Percentiles rank a stretch among this genome's conserved stretches.
Evolutionary conservation across 129 eudicot species (phyloP).

Genomic region (Centaurea solstitialis): DNA sequence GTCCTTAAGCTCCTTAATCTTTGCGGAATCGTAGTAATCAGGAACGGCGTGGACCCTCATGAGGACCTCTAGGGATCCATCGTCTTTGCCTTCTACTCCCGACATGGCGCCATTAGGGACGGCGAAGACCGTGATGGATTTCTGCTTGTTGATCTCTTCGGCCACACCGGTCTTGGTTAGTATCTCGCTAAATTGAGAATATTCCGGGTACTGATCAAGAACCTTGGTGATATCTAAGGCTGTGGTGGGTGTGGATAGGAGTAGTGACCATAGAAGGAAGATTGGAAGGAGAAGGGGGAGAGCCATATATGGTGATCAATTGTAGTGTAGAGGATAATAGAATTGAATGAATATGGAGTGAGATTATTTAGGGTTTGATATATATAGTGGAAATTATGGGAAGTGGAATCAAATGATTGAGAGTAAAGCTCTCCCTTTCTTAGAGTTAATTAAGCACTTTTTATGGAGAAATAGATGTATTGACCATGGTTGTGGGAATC

Average conservation of each 20-base stretch:
- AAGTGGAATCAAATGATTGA: slow-evolving; percentile 11
- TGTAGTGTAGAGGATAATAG: not conserved
- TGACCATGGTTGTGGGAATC: slow-evolving; percentile 18
- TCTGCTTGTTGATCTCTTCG: slow-evolving; percentile 13
- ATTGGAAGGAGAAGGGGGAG: not conserved
- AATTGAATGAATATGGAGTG: not conserved
- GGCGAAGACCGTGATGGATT: slow-evolving; percentile 19
- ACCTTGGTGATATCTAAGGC: slow-evolving; percentile 19
- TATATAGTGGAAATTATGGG: not conserved
- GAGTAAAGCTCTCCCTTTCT: slow-evolving; percentile 17
- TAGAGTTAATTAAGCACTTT: slow-evolving; percentile 13
- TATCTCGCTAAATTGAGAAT: not conserved
- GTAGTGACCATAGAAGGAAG: slow-evolving; percentile 1
- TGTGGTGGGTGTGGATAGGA: not conserved
- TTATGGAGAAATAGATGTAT: slow-evolving; percentile 14
- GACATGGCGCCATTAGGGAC: slow-evolving; percentile 24
- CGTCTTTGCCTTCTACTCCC: not conserved
- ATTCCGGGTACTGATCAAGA: slow-evolving; percentile 12
- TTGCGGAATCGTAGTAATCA: slow-evolving; percentile 36
- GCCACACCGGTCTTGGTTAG: slow-evolving; percentile 7
- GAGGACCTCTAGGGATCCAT: not conserved
- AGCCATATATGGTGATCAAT: not conserved
- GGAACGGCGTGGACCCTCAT: slow-evolving; percentile 37
- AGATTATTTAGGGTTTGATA: not conserved
- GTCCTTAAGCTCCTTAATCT: slow-evolving; percentile 21